Percentiles rank a stretch among this genome's conserved stretches.
Conservation (phyloP, 345 rosid species). For the Fremontodendron californicum region DNA sequence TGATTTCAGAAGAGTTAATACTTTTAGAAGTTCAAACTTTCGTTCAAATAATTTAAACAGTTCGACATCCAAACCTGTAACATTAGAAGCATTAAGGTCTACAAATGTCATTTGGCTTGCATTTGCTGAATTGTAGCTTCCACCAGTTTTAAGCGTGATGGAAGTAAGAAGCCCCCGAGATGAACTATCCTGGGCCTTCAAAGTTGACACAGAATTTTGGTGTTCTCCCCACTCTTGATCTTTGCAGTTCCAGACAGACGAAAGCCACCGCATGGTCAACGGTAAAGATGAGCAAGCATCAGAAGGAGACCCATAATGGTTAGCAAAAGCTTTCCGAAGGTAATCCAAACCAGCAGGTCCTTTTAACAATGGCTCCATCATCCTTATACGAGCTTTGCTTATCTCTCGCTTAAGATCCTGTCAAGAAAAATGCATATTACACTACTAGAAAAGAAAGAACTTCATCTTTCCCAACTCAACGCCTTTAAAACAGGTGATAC, state of each 20-base stretch:
- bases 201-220: constrained; percentile 38
- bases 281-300: constrained; percentile 52
- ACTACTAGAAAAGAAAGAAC: neutral
- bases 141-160: constrained; percentile 69
- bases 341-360: constrained; percentile 85
- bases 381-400: constrained; percentile 62
- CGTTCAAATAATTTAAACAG: neutral
- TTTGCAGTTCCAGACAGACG: constrained; percentile 40
- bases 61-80: constrained; percentile 33
- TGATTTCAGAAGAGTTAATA: no score
- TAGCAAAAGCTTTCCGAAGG: constrained; percentile 57
- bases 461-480: neutral
- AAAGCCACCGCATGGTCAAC: constrained; percentile 58
- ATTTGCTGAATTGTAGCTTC: constrained; percentile 40
- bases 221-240: constrained; percentile 83
- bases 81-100: constrained; percentile 22
- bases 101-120: constrained; percentile 21
- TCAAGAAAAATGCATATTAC: neutral
- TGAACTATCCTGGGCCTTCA: constrained; percentile 40
- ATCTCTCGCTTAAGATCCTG: constrained; percentile 76
- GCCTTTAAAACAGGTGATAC: neutral
- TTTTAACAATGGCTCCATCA: constrained; percentile 73
- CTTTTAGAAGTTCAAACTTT: neutral
- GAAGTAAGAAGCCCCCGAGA: constrained; percentile 44
- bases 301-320: constrained; percentile 50